Base-by-base conservation (phyloP, 2,329 filamentous ascomycete genomes). In the Beauveria pseudobassiana region DNA sequence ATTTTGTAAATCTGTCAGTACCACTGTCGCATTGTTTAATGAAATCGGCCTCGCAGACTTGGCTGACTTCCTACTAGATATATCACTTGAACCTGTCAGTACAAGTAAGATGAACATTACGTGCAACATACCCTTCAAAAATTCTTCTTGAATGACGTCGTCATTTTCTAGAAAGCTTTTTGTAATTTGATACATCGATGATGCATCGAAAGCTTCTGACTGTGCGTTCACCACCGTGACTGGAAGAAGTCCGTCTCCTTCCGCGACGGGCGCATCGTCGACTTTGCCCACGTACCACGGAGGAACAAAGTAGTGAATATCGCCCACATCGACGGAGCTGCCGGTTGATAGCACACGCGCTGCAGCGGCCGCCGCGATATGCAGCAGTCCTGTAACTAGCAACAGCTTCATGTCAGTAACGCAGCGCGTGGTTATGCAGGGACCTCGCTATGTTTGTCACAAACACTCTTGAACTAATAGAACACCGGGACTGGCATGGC, bases 141-240 rank as follows among this genome's bases (percentile, higher is more conserved):
- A 65, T 12, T 51, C 60, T 6, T 58, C n/a, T 24, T 65, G 62
- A 20, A 65, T 62, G 14, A 65, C 63, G 43, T 65, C 64, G 26
- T 65, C 64, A 1, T 3, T 22, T 18, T 50, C 3, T 2, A 58
- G 16, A 34, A 65, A 64, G 12, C 20, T 2, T 2, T 46, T 8
- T 1, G 18, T 54, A 1, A 56, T 24, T 51, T 50, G n/a, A 7
- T 34, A 49, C 12, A 55, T 26, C 14, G 12, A 5, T 14, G 58
- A 38, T 16, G 18, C 22, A 14, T 34, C 50, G 1, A 51, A 18
- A 5, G 26, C 22, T 14, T 7, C 40, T 3, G 59, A 8, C 9
- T 38, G 34, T 18, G 34, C 24, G 30, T 62, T 56, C 5, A 62
- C 26, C 24, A 62, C 22, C 1, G 59, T 62, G 18, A 62, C 45